phyloP scores from a whole-genome alignment of 2,329 filamentous ascomycete species.

The Xylaria sp. region DNA sequence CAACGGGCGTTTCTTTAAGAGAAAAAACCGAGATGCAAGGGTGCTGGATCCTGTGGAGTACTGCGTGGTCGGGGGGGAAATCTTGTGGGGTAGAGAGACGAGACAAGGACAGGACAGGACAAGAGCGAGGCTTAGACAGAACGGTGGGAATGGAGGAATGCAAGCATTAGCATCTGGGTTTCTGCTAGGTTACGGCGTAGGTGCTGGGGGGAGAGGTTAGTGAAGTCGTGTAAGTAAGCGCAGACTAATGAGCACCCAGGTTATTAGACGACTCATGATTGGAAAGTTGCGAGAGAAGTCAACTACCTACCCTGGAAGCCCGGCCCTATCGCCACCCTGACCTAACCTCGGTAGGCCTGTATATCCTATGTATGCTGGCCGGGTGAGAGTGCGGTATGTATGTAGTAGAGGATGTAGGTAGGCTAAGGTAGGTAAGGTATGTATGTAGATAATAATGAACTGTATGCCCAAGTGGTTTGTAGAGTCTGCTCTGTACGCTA shows the following conservation, averaged over 20 bases:
- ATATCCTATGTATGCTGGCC: background rate
- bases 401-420: too few species aligned
- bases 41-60: constrained; percentile 31
- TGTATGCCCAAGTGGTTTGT: too few species aligned
- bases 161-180: background rate
- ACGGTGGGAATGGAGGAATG: background rate
- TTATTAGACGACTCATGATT: constrained; percentile 18
- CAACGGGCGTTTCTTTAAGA: constrained; percentile 29
- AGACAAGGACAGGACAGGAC: background rate
- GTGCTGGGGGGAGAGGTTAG: background rate
- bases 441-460: background rate
- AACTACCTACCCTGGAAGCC: constrained; percentile 25
- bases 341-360: constrained; percentile 28
- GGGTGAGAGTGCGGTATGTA: constrained; percentile 4
- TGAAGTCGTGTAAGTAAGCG: background rate
- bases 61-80: constrained; percentile 28
- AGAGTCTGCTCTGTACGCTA: background rate
- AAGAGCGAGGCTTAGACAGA: constrained; percentile 1
- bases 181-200: background rate
- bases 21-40: constrained; percentile 24
- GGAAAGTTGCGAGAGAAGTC: constrained; percentile 8
- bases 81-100: constrained; percentile 32
- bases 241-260: constrained; percentile 9
- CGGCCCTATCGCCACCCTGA: constrained; percentile 19
- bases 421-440: too few species aligned